These are phyloP conservation scores for Prunus padus DNA, from an alignment of 306 rosid genomes.

Conservation along the genomic window DNA sequence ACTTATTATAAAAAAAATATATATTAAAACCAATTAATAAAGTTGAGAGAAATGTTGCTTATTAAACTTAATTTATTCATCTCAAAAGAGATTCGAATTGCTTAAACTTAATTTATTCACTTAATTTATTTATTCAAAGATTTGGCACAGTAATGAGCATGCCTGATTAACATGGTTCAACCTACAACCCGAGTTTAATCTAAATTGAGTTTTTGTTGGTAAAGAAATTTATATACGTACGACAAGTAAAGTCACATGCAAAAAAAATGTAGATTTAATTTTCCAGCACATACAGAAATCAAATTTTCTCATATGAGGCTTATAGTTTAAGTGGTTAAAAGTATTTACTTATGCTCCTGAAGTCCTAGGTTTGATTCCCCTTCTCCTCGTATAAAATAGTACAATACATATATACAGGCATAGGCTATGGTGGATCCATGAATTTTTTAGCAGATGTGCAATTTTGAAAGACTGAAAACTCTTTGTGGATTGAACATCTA, in stretches of 20 bases:
- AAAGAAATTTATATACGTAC: not conserved
- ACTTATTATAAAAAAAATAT: not conserved
- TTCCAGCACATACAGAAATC: not conserved
- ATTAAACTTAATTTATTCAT: not conserved
- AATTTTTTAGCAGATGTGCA: too few relatives aligned
- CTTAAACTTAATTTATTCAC: not conserved
- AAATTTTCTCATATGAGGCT: too few relatives aligned
- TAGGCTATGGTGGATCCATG: too few relatives aligned
- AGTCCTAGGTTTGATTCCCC: too few relatives aligned
- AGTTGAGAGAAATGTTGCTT: not conserved
- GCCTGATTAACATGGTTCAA: constrained; percentile 7
- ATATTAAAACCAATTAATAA: not conserved
- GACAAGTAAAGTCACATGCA: not conserved
- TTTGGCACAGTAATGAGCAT: not conserved
- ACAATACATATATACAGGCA: too few relatives aligned
- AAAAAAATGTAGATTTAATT: not conserved
- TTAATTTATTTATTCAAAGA: not conserved
- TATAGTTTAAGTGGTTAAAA: too few relatives aligned
- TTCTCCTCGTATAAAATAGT: too few relatives aligned
- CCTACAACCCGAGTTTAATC: not conserved
- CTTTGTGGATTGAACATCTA: too few relatives aligned
- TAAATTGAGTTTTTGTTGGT: not conserved
- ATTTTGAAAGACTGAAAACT: too few relatives aligned
- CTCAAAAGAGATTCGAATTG: too few relatives aligned
- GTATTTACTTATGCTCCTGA: too few relatives aligned